These are phyloP conservation scores for Pilatotrama ljubarskyi DNA, from an alignment of 768 basidiomycete genomes.

Conservation along the genomic window DNA sequence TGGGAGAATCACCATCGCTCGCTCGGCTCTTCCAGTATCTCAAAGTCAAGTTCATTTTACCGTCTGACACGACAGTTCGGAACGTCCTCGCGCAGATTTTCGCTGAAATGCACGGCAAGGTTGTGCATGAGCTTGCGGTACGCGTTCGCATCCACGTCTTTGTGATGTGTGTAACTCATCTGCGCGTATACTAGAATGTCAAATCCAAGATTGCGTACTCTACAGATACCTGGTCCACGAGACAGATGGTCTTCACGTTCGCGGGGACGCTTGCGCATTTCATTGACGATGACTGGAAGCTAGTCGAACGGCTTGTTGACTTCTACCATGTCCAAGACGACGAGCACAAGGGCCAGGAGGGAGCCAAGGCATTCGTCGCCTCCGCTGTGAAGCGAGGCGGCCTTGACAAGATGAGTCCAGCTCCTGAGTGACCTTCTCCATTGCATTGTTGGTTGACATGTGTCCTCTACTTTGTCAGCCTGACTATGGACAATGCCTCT, in stretches of 20 bases:
- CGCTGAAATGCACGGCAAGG: too few relatives aligned
- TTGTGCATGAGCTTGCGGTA: too few relatives aligned
- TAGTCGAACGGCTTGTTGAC: conserved; percentile 20
- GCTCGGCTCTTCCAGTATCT: conserved; percentile 16
- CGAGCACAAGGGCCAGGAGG: conserved; percentile 33
- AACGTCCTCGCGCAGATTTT: conserved; percentile 12
- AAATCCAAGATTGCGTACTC: conserved; percentile 21
- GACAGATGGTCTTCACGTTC: conserved; percentile 25
- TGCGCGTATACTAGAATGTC: too few relatives aligned
- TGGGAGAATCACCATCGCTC: conserved; percentile 24
- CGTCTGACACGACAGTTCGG: conserved; percentile 31
- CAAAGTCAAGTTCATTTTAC: conserved; percentile 23
- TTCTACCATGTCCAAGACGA: conserved; percentile 20
- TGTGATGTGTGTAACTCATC: too few relatives aligned
- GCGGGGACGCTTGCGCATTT: conserved; percentile 22
- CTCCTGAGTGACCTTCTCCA: too few relatives aligned
- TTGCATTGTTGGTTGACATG: too few relatives aligned
- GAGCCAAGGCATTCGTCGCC: conserved; percentile 32
- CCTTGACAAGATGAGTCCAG: conserved; percentile 38
- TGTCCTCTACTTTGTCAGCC: too few relatives aligned
- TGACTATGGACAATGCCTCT: too few relatives aligned
- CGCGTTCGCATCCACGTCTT: too few relatives aligned
- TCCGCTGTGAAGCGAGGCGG: conserved; percentile 25
- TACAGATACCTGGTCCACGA: conserved; percentile 21
- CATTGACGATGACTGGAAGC: conserved; percentile 25